A percentile compares a stretch with the other conserved stretches of the same genome.
These are phyloP conservation scores for Leccinum sublutescens DNA, from an alignment of 768 basidiomycete species.

Conservation along the genomic window DNA sequence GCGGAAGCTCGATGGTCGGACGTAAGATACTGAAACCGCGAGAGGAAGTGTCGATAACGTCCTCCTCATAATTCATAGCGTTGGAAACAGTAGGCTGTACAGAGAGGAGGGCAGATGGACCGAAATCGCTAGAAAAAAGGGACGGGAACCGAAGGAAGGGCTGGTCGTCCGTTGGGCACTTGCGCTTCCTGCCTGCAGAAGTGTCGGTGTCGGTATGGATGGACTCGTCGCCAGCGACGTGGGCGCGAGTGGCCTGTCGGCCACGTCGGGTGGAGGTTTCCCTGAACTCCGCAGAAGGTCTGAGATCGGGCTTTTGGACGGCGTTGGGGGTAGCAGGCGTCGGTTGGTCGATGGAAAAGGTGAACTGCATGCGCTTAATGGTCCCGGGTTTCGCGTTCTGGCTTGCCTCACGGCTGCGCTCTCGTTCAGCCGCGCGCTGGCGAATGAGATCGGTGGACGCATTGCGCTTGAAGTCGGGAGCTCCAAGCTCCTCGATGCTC, in stretches of 20 bases:
- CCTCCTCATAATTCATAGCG: conserved; percentile 77
- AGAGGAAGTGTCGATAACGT: conserved; percentile 47
- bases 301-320: conserved; percentile 64
- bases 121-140: conserved; percentile 68
- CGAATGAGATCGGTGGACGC: conserved; percentile 78
- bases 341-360: conserved; percentile 79
- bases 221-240: too few species aligned
- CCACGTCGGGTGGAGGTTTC: conserved; percentile 42
- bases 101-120: conserved; percentile 71
- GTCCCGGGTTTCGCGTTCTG: conserved; percentile 63
- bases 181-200: conserved; percentile 27
- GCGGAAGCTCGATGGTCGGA: conserved; percentile 81
- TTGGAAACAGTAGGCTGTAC: conserved; percentile 66
- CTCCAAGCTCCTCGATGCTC: conserved; percentile 81
- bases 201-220: too few species aligned
- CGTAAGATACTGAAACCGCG: conserved; percentile 62
- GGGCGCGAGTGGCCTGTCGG: conserved; percentile 34
- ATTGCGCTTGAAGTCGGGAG: conserved; percentile 78
- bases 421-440: conserved; percentile 78
- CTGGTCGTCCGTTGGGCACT: conserved; percentile 21
- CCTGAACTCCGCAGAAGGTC: conserved; percentile 64
- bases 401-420: conserved; percentile 71
- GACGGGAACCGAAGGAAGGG: conserved; percentile 66
- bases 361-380: conserved; percentile 89
- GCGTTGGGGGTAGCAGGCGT: conserved; percentile 42